Conservation (phyloP, 2,329 filamentous ascomycete genomes). For the Sporothrix globosa region DNA sequence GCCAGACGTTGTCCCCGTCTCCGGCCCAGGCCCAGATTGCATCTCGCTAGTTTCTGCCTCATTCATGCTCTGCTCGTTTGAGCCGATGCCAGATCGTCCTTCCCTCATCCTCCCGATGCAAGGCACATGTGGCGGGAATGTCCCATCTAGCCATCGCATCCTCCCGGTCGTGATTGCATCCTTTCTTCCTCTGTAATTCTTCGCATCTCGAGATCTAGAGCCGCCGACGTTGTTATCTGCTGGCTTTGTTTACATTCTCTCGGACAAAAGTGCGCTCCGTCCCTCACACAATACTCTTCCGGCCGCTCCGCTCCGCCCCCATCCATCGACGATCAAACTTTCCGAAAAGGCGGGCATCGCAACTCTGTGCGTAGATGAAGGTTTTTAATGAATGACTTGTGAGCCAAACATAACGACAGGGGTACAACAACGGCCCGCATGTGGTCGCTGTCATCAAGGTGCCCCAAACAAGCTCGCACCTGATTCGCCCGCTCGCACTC, state of each 20-base stretch:
- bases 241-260: neutral
- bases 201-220: neutral
- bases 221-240: neutral
- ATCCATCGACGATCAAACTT: neutral
- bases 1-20: neutral
- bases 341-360: slow-evolving; percentile 3
- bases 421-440: neutral
- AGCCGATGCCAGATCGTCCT: neutral
- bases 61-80: too few relatives aligned
- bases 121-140: slow-evolving; percentile 9
- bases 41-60: neutral
- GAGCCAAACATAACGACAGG: too few relatives aligned
- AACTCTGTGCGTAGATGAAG: too few relatives aligned
- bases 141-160: neutral
- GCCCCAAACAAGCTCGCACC: neutral
- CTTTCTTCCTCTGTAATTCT: neutral
- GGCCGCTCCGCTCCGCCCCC: slow-evolving; percentile 19
- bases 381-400: too few relatives aligned
- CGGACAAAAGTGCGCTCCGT: neutral
- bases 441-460: neutral
- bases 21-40: slow-evolving; percentile 7
- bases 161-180: slow-evolving; percentile 14
- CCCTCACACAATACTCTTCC: neutral
- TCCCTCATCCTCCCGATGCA: slow-evolving; percentile 2
- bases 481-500: slow-evolving; percentile 5